Conservation (phyloP, 768 basidiomycete species). For the Tremella fuciformis region DNA sequence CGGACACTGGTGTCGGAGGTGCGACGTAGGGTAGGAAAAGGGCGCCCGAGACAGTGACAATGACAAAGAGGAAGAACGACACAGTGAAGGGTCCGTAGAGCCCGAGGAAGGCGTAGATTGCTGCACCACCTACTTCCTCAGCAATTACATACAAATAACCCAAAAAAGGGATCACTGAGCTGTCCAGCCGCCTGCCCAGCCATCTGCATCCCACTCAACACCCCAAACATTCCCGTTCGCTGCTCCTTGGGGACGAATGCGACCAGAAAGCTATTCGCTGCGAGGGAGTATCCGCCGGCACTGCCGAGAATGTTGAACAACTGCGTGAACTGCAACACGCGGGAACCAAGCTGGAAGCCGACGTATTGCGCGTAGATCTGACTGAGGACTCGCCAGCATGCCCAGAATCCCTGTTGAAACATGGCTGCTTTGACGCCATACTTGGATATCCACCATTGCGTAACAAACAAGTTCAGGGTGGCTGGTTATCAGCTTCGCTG, state of each 20-base stretch:
- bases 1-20: slow-evolving; percentile 11
- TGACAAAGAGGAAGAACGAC: slow-evolving; percentile 35
- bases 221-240: slow-evolving; percentile 45
- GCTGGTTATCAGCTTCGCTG: slow-evolving; percentile 6
- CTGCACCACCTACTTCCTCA: neutral
- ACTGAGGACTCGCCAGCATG: slow-evolving; percentile 35
- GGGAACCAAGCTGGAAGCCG: slow-evolving; percentile 30
- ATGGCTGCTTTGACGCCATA: slow-evolving; percentile 42
- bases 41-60: slow-evolving; percentile 33
- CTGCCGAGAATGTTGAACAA: slow-evolving; percentile 47
- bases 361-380: slow-evolving; percentile 36
- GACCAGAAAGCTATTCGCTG: slow-evolving; percentile 40
- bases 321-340: slow-evolving; percentile 43
- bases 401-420: slow-evolving; percentile 43
- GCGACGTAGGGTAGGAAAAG: slow-evolving; percentile 48
- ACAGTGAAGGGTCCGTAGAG: slow-evolving; percentile 7
- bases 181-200: slow-evolving; percentile 35
- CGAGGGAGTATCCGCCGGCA: slow-evolving; percentile 46
- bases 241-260: slow-evolving; percentile 34
- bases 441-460: slow-evolving; percentile 34
- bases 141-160: too few relatives aligned
- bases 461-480: slow-evolving; percentile 46
- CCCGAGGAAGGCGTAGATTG: too few relatives aligned
- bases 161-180: slow-evolving; percentile 20
- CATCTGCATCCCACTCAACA: slow-evolving; percentile 40